phyloP scores from a whole-genome alignment of 2,329 filamentous ascomycete genomes.

The Dactylellina drechsleri region DNA sequence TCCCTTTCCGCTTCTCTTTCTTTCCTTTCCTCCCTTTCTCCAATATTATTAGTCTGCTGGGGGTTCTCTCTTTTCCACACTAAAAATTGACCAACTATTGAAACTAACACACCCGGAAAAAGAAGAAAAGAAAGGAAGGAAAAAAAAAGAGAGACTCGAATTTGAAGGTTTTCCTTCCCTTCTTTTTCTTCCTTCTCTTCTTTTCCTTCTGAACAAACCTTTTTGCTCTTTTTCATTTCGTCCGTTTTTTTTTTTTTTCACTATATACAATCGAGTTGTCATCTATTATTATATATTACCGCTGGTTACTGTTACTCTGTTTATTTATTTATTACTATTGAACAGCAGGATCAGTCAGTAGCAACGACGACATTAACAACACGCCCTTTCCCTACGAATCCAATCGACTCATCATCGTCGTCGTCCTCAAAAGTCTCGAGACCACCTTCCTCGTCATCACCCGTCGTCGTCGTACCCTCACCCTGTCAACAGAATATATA shows the following conservation, averaged over 20 bases:
- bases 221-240: neutral
- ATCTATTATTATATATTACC: too few relatives aligned
- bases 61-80: too few relatives aligned
- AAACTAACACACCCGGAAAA: too few relatives aligned
- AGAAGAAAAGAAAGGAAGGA: too few relatives aligned
- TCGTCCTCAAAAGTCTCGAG: slow-evolving; percentile 5
- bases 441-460: neutral
- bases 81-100: too few relatives aligned
- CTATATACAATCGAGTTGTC: too few relatives aligned
- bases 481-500: too few relatives aligned
- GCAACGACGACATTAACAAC: neutral
- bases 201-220: neutral
- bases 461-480: too few relatives aligned
- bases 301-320: neutral
- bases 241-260: too few relatives aligned
- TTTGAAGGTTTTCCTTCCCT: neutral
- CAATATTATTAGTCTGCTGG: too few relatives aligned
- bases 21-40: slow-evolving; percentile 4
- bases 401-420: neutral
- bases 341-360: too few relatives aligned
- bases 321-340: slow-evolving; percentile 10
- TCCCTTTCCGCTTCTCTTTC: slow-evolving; percentile 2
- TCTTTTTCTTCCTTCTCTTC: neutral
- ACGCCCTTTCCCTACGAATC: neutral
- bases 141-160: too few relatives aligned